Evolutionary conservation across 1,284 basidiomycete species (phyloP), one percentile per base, ranked within the genome.

Genomic region (Ceratobasidium sp.): DNA sequence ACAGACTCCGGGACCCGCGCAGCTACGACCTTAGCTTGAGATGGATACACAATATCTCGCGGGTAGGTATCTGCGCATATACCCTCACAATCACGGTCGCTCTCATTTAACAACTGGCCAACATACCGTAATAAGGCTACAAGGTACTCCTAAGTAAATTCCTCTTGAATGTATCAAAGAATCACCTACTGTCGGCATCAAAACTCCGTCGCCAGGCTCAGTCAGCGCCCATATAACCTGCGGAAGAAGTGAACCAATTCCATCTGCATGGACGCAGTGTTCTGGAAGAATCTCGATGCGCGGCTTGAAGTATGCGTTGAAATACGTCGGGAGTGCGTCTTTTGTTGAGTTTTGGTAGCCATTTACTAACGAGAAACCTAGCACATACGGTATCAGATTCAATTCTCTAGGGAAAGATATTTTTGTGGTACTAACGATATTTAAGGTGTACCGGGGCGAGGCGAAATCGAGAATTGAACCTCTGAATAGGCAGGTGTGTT

Each of bases 91-190:
- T n/a, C n/a, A n/a, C n/a, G n/a, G n/a, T n/a, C n/a, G n/a, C n/a
- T n/a, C n/a, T n/a, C n/a, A n/a, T n/a, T n/a, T n/a, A n/a, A n/a
- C n/a, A n/a, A n/a, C n/a, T n/a, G 14, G 47, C n/a, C 3, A n/a
- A 53, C 47, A 36, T 59, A 72, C 67, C 56, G 27, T 72, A 72
- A 60, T 72, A 72, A 14, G 67, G 67, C 67, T 72, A 51, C n/a
- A n/a, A n/a, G n/a, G n/a, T n/a, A 15, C 11, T 19, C 24, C 47
- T n/a, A n/a, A n/a, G n/a, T 11, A n/a, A 9, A 48, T 48, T 9
- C 11, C 11, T 48, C 45, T 11, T 9, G 45, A 48, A 48, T 11
- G n/a, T n/a, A n/a, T n/a, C n/a, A n/a, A n/a, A n/a, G n/a, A n/a
- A n/a, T n/a, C 3, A 14, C 19, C 67, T 60, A 60, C 67, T n/a